These are phyloP conservation scores for Penicillium sp. DNA, from an alignment of 2,329 filamentous ascomycete species.

Conservation along the genomic window DNA sequence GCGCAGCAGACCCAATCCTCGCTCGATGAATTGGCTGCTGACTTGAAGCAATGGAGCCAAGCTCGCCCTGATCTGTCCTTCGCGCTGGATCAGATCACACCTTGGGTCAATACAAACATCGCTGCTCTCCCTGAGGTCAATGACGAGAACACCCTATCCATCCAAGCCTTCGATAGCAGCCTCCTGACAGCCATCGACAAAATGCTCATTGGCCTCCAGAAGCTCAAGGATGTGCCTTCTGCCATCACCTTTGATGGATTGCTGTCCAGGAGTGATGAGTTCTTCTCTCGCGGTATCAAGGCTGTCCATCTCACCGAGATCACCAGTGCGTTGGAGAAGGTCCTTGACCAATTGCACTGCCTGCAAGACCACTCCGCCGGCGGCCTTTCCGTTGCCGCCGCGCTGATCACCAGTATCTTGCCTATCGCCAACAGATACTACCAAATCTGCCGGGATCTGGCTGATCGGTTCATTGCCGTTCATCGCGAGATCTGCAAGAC, in stretches of 20 bases:
- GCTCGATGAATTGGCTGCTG: slow-evolving; percentile 31
- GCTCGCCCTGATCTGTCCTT: slow-evolving; percentile 61
- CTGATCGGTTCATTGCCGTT: slow-evolving; percentile 59
- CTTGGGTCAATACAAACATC: slow-evolving; percentile 56
- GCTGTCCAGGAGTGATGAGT: slow-evolving; percentile 58
- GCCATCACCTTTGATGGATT: slow-evolving; percentile 63
- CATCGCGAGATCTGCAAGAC: slow-evolving; percentile 72
- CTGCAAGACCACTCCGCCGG: slow-evolving; percentile 45
- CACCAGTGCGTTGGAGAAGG: slow-evolving; percentile 42
- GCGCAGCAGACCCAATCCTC: slow-evolving; percentile 28
- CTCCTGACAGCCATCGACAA: slow-evolving; percentile 68
- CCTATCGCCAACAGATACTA: slow-evolving; percentile 76
- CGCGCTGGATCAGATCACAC: slow-evolving; percentile 62
- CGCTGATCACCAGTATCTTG: slow-evolving; percentile 59
- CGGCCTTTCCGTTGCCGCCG: slow-evolving; percentile 49
- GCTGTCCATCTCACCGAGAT: slow-evolving; percentile 61
- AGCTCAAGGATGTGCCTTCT: slow-evolving; percentile 55
- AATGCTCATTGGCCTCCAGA: slow-evolving; percentile 76
- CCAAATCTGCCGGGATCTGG: slow-evolving; percentile 56
- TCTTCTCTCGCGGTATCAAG: slow-evolving; percentile 54
- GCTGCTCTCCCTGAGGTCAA: slow-evolving; percentile 11
- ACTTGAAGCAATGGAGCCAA: slow-evolving; percentile 47
- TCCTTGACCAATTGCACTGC: slow-evolving; percentile 48
- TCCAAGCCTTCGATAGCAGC: slow-evolving; percentile 54
- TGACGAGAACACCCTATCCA: slow-evolving; percentile 22